phyloP scores from a whole-genome alignment of 2,329 filamentous ascomycete species.

The Fusarium denticulatum region DNA sequence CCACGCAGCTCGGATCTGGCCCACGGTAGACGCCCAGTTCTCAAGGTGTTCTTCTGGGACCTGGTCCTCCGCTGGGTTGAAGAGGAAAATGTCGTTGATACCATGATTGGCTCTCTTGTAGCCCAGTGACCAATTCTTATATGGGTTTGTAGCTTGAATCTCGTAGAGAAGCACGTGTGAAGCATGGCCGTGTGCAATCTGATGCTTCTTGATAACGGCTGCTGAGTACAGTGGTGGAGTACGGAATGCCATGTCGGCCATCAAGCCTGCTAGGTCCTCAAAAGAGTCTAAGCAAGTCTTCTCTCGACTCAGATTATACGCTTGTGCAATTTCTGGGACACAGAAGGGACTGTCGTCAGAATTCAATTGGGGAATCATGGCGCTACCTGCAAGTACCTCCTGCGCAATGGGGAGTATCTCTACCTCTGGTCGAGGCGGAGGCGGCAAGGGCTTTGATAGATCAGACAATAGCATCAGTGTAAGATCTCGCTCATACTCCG shows the following conservation, averaged over 20 bases:
- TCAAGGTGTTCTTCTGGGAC: not conserved
- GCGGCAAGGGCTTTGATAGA: not conserved
- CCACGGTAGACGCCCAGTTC: not conserved
- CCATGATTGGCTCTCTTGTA: not conserved
- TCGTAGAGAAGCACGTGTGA: not conserved
- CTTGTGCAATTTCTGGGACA: not conserved
- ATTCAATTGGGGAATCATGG: not conserved
- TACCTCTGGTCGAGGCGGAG: not conserved
- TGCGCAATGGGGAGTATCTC: not conserved
- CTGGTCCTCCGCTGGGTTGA: not conserved
- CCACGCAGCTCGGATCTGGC: not conserved
- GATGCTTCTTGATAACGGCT: not conserved
- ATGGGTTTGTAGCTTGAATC: not conserved
- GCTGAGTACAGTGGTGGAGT: not conserved
- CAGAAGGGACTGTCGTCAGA: not conserved
- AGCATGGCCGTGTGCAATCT: fast-evolving
- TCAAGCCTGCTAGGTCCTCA: not conserved
- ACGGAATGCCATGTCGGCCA: not conserved
- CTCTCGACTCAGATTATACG: not conserved
- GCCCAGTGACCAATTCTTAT: not conserved
- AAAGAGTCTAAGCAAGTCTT: not conserved
- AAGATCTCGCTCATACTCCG: not conserved
- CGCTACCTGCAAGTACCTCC: not conserved
- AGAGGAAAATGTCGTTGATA: not conserved
- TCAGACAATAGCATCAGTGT: not conserved